Percentiles rank a stretch among this genome's conserved stretches.
Conservation (phyloP, 1,139 yeast genomes). For the Kurtzmaniella quercitrusa region DNA sequence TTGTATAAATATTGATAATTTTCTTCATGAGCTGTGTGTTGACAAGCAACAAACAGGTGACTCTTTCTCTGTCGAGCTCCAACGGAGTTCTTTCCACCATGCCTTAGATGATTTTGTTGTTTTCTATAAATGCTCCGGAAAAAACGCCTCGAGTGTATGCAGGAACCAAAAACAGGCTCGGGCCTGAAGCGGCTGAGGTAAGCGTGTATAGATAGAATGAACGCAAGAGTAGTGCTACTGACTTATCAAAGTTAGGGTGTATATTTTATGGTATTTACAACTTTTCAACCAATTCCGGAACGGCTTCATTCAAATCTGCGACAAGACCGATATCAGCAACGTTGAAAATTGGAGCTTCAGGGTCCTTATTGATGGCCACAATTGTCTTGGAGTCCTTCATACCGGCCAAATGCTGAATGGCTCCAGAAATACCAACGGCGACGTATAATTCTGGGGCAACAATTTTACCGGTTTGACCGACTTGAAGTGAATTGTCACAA, state of each 20-base stretch:
- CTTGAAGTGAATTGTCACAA: constrained; percentile 96
- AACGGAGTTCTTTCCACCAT: constrained; percentile 10
- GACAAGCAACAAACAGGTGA: constrained; percentile 47
- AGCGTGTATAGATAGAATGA: too few species aligned
- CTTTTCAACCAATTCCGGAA: constrained; percentile 84
- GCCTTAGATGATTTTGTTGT: not conserved
- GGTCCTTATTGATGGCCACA: constrained; percentile 92
- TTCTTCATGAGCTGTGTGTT: constrained; percentile 51
- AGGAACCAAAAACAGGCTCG: too few species aligned
- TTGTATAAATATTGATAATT: constrained; percentile 38
- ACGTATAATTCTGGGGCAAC: constrained; percentile 94
- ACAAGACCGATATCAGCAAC: constrained; percentile 88
- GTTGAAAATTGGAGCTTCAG: constrained; percentile 90
- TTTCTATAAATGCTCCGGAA: not conserved
- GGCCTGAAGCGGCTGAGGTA: not conserved
- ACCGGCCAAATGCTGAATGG: constrained; percentile 97
- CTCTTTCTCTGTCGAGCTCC: constrained; percentile 40
- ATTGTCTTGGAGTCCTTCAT: constrained; percentile 95
- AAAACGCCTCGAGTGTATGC: not conserved
- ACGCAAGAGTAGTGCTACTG: too few species aligned
- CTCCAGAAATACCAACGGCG: constrained; percentile 95
- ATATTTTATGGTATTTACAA: constrained; percentile 23
- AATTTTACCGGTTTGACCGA: constrained; percentile 97
- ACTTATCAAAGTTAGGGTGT: not conserved
- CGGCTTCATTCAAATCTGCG: constrained; percentile 79